These are phyloP conservation scores for Phalaenopsis aphrodite DNA, from an alignment of 106 monocot genomes.

Conservation along the genomic window DNA sequence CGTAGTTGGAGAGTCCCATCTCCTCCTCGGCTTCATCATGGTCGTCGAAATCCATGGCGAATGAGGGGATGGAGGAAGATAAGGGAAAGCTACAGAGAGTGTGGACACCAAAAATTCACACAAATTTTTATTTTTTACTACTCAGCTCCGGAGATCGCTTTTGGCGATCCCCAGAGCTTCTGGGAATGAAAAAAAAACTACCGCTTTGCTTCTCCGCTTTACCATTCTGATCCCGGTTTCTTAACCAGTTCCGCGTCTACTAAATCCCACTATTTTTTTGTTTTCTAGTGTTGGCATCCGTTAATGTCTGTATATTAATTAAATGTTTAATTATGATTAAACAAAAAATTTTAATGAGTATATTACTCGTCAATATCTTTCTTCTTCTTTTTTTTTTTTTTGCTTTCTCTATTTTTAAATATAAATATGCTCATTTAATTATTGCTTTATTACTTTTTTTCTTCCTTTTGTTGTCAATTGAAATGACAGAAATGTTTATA, in stretches of 20 bases:
- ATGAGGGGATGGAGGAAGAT: constrained; percentile 1
- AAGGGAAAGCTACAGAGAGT: constrained; percentile 3
- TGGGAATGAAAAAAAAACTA: background rate
- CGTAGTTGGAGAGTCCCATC: background rate
- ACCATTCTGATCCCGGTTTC: constrained; percentile 2
- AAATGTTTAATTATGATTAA: background rate
- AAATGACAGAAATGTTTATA: no score
- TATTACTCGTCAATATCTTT: no score
- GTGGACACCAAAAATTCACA: constrained; percentile 2
- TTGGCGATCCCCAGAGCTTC: constrained; percentile 4
- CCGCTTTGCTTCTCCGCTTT: background rate
- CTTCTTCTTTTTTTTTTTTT: no score
- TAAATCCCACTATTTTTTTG: background rate
- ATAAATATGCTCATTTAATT: no score
- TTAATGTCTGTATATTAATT: background rate
- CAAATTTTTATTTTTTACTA: background rate
- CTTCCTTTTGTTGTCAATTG: no score
- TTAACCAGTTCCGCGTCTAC: background rate
- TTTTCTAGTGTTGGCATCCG: background rate
- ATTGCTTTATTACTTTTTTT: no score
- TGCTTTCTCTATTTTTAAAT: no score
- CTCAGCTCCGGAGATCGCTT: background rate
- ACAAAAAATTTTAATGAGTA: background rate
- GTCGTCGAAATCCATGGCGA: constrained; percentile 10
- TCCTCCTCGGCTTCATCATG: constrained; percentile 11